Evolutionary conservation across 2,329 filamentous ascomycete species (phyloP), one percentile per base, ranked within the genome.

Genomic region (Endocalyx cinctus): DNA sequence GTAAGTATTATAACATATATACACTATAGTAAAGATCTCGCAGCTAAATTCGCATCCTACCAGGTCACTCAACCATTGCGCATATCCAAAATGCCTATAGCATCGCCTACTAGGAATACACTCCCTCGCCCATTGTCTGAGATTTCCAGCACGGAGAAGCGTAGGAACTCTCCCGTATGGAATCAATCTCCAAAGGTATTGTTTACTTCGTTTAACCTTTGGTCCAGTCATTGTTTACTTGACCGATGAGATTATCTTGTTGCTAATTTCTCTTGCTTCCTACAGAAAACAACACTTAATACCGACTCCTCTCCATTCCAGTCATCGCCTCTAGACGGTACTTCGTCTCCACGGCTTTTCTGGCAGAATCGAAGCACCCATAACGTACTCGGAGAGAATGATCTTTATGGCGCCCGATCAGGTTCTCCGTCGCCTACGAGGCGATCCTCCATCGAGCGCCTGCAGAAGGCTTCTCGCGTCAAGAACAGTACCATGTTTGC

Each of bases 401-500:
- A 67, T 29, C 59, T 72, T 36, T 79, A 78, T 45, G 70, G 75
- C 41, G 69, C 71, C 37, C 71, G 77, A 31, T 61, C 65, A 18
- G 69, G 74, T 27, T 79, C 84, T 10, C 77, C 82, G 6, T 82
- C 83, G 28, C 80, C 86, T 15, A 82, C 79, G 37, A 84, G 87
- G 53, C 82, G 90, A 55, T 86, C 87, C 28, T 97, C 90, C 13
- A 89, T 98, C 47, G 92, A 98, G 72, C 89, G 89, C 54, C 74
- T 98, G 39, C 94, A 96, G 66, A 87, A 83, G 58, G 89, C 88
- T 19, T 95, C 90, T 35, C 84, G 92, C 40, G 92, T 98, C 52
- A 95, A 90, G 73, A 97, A 95, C 68, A 96, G 90, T 74, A 94
- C 83, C 66, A 96, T 97, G 72, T 87, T 95, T 58, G 88, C 87